Conservation (phyloP, 805 yeast species). For the Saturnispora ahearnii region DNA sequence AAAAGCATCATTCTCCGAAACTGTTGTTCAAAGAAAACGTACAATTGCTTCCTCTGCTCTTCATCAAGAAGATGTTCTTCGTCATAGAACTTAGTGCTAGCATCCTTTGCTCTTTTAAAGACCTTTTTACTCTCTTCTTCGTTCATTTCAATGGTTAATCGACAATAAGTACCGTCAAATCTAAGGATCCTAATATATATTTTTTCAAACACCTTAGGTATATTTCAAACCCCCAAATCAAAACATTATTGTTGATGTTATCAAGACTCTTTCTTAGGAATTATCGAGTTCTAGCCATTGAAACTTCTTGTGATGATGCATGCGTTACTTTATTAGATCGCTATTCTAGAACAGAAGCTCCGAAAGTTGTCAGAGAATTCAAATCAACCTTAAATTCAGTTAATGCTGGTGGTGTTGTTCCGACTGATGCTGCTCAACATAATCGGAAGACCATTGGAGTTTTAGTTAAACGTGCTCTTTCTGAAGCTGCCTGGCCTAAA, state of each 20-base stretch:
- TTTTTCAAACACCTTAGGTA: no score
- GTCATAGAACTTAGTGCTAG: slow-evolving; percentile 42
- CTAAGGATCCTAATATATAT: no score
- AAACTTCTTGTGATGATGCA: slow-evolving; percentile 92
- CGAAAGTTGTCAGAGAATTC: slow-evolving; percentile 46
- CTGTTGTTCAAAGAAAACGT: slow-evolving; percentile 30
- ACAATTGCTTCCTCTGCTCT: slow-evolving; percentile 35
- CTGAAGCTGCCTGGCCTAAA: slow-evolving; percentile 25
- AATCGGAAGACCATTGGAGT: slow-evolving; percentile 55
- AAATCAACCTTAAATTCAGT: slow-evolving; percentile 61
- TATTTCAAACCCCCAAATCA: neutral
- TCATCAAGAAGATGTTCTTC: slow-evolving; percentile 36
- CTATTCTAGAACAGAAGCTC: slow-evolving; percentile 27
- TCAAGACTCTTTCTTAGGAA: slow-evolving; percentile 2
- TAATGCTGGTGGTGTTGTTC: slow-evolving; percentile 75
- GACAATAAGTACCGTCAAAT: neutral
- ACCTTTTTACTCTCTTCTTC: slow-evolving; percentile 5
- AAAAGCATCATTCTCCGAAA: slow-evolving; percentile 28
- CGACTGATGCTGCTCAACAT: slow-evolving; percentile 73
- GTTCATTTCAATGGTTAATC: neutral
- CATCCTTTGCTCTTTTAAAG: slow-evolving; percentile 29
- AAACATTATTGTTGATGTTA: neutral
- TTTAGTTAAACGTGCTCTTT: slow-evolving; percentile 39
- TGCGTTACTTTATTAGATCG: slow-evolving; percentile 75
- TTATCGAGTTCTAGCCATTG: slow-evolving; percentile 75